A percentile compares a stretch with the other conserved stretches of the same genome.
Conservation (phyloP, 2,329 filamentous ascomycete genomes). For the Coniochaeta sp. region DNA sequence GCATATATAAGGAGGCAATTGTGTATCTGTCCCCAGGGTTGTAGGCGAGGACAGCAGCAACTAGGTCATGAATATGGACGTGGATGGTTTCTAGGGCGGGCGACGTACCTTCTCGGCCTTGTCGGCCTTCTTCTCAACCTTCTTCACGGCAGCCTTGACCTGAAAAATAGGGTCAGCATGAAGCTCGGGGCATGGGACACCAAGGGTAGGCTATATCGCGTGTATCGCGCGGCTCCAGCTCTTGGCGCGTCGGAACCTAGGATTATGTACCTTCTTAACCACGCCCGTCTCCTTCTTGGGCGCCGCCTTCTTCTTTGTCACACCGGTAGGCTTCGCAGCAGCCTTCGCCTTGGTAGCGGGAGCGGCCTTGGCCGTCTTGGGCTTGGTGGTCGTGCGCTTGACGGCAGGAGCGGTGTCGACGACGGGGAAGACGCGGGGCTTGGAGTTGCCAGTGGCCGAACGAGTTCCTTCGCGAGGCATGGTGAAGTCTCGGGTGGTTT, state of each 20-base stretch:
- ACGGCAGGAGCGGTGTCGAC: conserved; percentile 40
- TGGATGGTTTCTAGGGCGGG: not conserved
- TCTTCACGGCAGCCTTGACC: conserved; percentile 22
- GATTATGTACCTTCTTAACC: conserved; percentile 21
- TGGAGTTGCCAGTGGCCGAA: conserved; percentile 44
- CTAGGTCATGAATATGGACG: not conserved
- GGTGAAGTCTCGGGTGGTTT: not conserved
- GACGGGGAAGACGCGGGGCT: conserved; percentile 42
- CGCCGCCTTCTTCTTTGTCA: conserved; percentile 28
- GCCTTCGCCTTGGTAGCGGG: conserved; percentile 11
- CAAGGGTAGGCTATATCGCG: not conserved
- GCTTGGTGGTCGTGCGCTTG: conserved; percentile 28
- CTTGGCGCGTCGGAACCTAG: not conserved
- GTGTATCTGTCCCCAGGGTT: not conserved
- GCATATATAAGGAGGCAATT: not conserved
- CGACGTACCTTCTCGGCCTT: conserved; percentile 13
- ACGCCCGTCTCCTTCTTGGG: conserved; percentile 26
- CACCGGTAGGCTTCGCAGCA: conserved; percentile 12
- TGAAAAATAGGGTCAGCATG: conserved; percentile 7
- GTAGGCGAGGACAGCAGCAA: not conserved
- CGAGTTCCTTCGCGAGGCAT: conserved; percentile 46
- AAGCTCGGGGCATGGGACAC: not conserved
- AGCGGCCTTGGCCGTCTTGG: conserved; percentile 15
- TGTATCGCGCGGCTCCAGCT: not conserved
- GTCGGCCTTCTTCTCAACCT: conserved; percentile 17